Evolutionary conservation across 768 basidiomycete genomes (phyloP), one percentile per base, ranked within the genome.

Genomic region (Tulasnella sp.): DNA sequence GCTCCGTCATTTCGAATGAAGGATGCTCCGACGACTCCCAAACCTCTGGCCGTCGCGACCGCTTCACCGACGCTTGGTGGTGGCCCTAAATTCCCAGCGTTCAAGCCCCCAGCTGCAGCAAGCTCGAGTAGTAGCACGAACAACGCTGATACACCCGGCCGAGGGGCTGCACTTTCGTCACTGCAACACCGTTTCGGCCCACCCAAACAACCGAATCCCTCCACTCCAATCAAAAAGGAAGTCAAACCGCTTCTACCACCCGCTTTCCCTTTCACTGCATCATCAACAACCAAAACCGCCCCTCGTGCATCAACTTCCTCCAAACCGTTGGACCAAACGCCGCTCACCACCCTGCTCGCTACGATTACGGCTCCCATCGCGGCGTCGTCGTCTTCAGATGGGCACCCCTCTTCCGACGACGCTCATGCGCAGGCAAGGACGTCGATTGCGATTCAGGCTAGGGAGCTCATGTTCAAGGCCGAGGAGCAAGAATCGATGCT

Each of bases 381-480:
- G 17, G 17, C 71, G 19, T 45, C 38, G 11, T 73, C 72, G 1
- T 45, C n/a, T 31, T 54, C 40, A 31, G 70, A 71, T 71, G 70
- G 42, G 11, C 11, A 39, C 38, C 25, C 70, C 11, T 38, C 38
- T 45, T 45, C 42, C 19, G 71, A 72, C 71, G 71, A 39, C 34
- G 6, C 34, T 9, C 37, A 45, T 54, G 34, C 19, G 38, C 34
- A 42, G 7, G 40, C 34, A 1, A 22, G 42, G 52, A 36, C 34
- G 29, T 38, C 54, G 11, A 74, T 74, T 17, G 73, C 73, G 9
- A 58, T 25, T n/a, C 45, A 74, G 34, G 73, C 58, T 9, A 31
- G 73, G 54, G 71, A 72, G 71, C 71, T 45, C 19, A 45, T 72
- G 71, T 5, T 67, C n/a, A 74, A 74, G 49, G n/a, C 38, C 8